Conservation (phyloP, 2,329 filamentous ascomycete species). For the Hypoxylon sp. region DNA sequence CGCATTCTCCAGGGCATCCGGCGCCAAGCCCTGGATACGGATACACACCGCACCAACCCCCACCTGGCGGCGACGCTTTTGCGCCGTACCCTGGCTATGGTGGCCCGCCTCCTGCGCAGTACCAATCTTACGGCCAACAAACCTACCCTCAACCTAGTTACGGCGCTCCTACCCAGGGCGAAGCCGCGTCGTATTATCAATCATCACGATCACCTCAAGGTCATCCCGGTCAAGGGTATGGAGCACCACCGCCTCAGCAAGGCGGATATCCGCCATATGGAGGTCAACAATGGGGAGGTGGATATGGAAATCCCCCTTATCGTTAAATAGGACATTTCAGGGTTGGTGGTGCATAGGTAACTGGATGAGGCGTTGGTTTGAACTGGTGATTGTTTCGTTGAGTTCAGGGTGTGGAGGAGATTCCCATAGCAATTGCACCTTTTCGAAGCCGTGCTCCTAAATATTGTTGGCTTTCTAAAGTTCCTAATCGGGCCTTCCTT, state of each 20-base stretch:
- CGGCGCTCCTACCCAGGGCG: slow-evolving; percentile 35
- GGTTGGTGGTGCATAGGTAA: not conserved
- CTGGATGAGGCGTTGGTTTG: slow-evolving; percentile 19
- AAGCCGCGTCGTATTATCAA: slow-evolving; percentile 37
- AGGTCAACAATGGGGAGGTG: slow-evolving; percentile 39
- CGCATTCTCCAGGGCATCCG: slow-evolving; percentile 51
- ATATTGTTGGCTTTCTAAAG: not conserved
- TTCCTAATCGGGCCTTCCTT: not conserved
- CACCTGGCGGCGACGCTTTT: slow-evolving; percentile 27
- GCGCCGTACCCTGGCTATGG: slow-evolving; percentile 40
- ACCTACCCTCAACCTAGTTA: slow-evolving; percentile 35
- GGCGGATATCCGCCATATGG: slow-evolving; percentile 41
- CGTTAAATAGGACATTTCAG: slow-evolving; percentile 4
- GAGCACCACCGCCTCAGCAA: slow-evolving; percentile 31
- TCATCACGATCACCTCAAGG: slow-evolving; percentile 25
- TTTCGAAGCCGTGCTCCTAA: not conserved
- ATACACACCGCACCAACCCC: slow-evolving; percentile 57
- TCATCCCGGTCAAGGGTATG: slow-evolving; percentile 18
- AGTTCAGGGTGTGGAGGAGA: slow-evolving; percentile 4
- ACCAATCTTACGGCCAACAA: slow-evolving; percentile 32
- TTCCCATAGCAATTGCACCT: slow-evolving; percentile 19
- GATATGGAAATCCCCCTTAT: slow-evolving; percentile 40
- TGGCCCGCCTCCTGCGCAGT: slow-evolving; percentile 28
- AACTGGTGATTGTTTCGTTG: not conserved
- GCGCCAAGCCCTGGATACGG: slow-evolving; percentile 57